Conservation (phyloP, 1,139 yeast genomes). For the Candida pseudoviswanathii region DNA sequence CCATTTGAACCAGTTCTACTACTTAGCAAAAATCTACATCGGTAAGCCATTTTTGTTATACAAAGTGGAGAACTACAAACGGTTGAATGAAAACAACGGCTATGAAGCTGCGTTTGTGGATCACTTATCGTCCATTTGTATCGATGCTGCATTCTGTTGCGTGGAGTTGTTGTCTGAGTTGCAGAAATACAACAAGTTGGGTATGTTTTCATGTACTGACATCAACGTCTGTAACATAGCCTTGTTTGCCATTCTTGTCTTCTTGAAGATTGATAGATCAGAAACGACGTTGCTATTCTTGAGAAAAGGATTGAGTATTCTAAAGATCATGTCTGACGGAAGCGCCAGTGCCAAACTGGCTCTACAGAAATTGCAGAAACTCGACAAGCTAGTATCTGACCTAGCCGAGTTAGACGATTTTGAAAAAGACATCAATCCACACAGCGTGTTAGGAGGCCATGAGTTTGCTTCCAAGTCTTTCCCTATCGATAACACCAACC, state of each 20-base stretch:
- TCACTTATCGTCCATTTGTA: conserved; percentile 21
- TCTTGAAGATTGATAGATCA: conserved; percentile 20
- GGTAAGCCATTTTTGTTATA: conserved; percentile 23
- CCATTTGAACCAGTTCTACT: conserved; percentile 20
- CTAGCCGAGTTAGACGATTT: conserved; percentile 14
- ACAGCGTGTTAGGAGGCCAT: conserved; percentile 11
- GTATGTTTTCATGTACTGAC: conserved; percentile 22
- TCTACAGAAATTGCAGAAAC: conserved; percentile 10
- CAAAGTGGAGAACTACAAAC: conserved; percentile 19
- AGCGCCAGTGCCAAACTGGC: conserved; percentile 21
- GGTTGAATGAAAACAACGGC: conserved; percentile 11
- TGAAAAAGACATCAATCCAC: conserved; percentile 11
- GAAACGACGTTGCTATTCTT: conserved; percentile 19
- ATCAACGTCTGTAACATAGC: conserved; percentile 20
- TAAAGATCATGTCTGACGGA: conserved; percentile 20
- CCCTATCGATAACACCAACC: conserved; percentile 8
- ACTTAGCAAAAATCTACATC: conserved; percentile 20
- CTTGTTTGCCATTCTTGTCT: conserved; percentile 20
- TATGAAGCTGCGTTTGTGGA: conserved; percentile 19
- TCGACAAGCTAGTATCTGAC: conserved; percentile 14
- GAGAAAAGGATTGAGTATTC: conserved; percentile 20
- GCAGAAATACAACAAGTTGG: conserved; percentile 19
- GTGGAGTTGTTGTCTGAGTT: conserved; percentile 19
- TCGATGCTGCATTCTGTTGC: conserved; percentile 22
- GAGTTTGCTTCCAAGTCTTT: conserved; percentile 14